Conservation (phyloP, 2,329 filamentous ascomycete genomes). For the Penicillium brasilianum region DNA sequence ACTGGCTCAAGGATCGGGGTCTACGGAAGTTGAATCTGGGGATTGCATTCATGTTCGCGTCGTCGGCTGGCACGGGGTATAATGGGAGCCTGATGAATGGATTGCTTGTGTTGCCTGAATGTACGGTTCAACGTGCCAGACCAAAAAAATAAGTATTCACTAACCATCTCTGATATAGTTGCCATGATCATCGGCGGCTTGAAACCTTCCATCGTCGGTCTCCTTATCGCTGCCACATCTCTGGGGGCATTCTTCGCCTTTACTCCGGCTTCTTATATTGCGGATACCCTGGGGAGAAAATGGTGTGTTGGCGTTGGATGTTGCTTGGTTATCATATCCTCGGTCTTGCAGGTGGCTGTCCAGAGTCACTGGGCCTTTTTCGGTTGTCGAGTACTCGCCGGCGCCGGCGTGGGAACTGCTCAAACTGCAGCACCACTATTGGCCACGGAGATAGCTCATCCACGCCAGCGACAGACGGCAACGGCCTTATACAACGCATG, state of each 20-base stretch:
- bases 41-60: slow-evolving; percentile 30
- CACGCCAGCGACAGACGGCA: slow-evolving; percentile 34
- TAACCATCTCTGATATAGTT: slow-evolving; percentile 15
- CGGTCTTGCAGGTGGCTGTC: slow-evolving; percentile 25
- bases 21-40: slow-evolving; percentile 28
- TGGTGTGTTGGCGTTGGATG: slow-evolving; percentile 52
- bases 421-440: slow-evolving; percentile 34
- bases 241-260: slow-evolving; percentile 26
- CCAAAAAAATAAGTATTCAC: not conserved
- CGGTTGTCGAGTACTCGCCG: slow-evolving; percentile 37
- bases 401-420: slow-evolving; percentile 44
- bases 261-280: slow-evolving; percentile 27
- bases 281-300: slow-evolving; percentile 53
- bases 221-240: slow-evolving; percentile 27
- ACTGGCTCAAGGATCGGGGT: slow-evolving; percentile 30
- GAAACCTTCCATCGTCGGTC: slow-evolving; percentile 22
- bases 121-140: slow-evolving; percentile 1
- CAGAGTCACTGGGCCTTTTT: slow-evolving; percentile 31
- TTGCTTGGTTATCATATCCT: slow-evolving; percentile 30
- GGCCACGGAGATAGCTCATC: slow-evolving; percentile 37
- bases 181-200: slow-evolving; percentile 18
- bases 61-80: slow-evolving; percentile 29
- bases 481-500: slow-evolving; percentile 36
- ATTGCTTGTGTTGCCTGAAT: slow-evolving; percentile 27
- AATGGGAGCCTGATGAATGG: slow-evolving; percentile 32